Base-by-base conservation (phyloP, 371 early-diverging fungal genomes). In the Saksenaea vasiformis region DNA sequence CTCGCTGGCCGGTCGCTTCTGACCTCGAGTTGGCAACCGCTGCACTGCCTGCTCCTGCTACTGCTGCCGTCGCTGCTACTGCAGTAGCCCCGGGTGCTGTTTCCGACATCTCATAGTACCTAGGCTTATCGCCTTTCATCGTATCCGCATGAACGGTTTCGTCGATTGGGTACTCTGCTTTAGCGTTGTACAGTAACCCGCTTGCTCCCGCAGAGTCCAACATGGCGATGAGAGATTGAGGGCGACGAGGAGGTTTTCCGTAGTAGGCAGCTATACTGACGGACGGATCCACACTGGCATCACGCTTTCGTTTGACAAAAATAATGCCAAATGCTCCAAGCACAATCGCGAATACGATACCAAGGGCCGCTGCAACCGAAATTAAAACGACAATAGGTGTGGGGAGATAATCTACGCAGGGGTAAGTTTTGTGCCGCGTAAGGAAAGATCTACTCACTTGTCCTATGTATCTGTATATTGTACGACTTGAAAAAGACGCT, bases 261-360 rank as follows among this genome's bases (percentile, higher is more conserved):
- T 79, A 77, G 38, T 79, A 82, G 1, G 72, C 17, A 1, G 66
- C 65, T 10, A 78, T 78, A 26, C 67, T 71, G 1, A 66, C 61
- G 26, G 72, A 57, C 0, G 78, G 77, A 41, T 72, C 67, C 14
- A 69, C 58, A 35, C 73, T 74, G 22, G 63, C 28, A 24, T 82
- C 78, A 11, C 69, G 61, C 28, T 68, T 66, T 60, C 75, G 62
- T 36, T 74, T 82, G 44, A 76, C 28, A 55, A 61, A 71, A 15
- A 83, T 28, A 8, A 78, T 72, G 1, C 69, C 17, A 61, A 92
- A 73, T 1, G 87, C 88, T 26, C 78, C 56, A 3, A 86, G 64
- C n/a, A 91, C 89, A 55, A 92, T 85, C 11, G 87, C 62, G 57
- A 87, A 80, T 4, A 90, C 89, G 17, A 92, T 76, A 14, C 80